phyloP scores from a whole-genome alignment of 1,284 basidiomycete species.

The Apiotrichum porosum region DNA sequence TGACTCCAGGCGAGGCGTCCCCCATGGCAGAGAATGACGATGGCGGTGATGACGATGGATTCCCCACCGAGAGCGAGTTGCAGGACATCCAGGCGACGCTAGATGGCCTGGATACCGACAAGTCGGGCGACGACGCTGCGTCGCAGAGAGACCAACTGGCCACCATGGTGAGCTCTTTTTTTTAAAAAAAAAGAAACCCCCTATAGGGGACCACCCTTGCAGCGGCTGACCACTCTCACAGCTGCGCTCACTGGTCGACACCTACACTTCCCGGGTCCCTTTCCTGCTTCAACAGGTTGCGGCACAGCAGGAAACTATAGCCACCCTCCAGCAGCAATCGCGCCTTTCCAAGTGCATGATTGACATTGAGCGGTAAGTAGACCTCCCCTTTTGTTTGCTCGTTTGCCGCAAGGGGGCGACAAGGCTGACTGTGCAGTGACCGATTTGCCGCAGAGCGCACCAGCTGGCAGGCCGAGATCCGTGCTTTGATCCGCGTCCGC shows the following conservation, averaged over 20 bases:
- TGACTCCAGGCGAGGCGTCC: too few species aligned
- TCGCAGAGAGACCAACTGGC: conserved; percentile 21
- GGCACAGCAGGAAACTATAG: conserved; percentile 39
- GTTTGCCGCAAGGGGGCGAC: neutral
- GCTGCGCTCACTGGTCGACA: conserved; percentile 30
- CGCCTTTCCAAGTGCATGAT: conserved; percentile 28
- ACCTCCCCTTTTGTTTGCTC: neutral
- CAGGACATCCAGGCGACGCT: conserved; percentile 16
- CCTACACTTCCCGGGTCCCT: conserved; percentile 24
- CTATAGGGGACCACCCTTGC: too few species aligned
- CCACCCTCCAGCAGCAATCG: conserved; percentile 37
- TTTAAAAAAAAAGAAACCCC: too few species aligned
- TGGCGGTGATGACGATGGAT: neutral
- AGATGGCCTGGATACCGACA: conserved; percentile 1
- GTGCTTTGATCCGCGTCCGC: conserved; percentile 28
- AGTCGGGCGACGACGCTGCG: conserved; percentile 1
- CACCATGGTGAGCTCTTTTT: conserved; percentile 24
- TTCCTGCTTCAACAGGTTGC: conserved; percentile 32
- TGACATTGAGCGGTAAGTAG: conserved; percentile 37
- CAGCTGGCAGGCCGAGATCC: conserved; percentile 36
- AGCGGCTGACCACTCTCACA: conserved; percentile 14
- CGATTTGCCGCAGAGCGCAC: conserved; percentile 34
- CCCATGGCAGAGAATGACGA: too few species aligned
- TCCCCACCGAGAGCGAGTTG: conserved; percentile 17
- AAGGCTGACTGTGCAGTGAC: conserved; percentile 19